These are phyloP conservation scores for Pogostemon cablin DNA, from an alignment of 257 asterid genomes.

Conservation along the genomic window DNA sequence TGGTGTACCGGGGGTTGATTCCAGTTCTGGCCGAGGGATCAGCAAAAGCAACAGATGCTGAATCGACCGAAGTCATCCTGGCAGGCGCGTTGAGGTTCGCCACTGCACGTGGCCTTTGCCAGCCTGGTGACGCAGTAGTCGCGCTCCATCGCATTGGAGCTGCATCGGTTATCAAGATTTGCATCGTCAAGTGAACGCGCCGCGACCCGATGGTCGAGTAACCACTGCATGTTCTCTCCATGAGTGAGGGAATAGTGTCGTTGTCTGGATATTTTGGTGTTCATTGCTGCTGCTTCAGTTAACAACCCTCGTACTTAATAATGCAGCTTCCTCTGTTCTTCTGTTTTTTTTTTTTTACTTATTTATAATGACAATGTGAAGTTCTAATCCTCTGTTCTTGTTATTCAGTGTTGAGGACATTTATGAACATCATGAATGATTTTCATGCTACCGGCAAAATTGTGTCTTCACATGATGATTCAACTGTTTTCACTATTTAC, in stretches of 20 bases:
- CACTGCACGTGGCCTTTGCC: slow-evolving; percentile 57
- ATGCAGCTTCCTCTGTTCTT: neutral
- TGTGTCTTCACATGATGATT: no score
- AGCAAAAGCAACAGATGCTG: slow-evolving; percentile 74
- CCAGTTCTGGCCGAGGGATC: slow-evolving; percentile 87
- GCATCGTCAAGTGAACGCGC: slow-evolving; percentile 53
- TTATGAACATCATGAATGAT: no score
- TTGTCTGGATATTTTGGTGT: no score
- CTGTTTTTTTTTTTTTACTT: no score
- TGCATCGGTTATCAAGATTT: slow-evolving; percentile 78
- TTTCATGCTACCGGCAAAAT: no score
- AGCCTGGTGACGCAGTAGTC: slow-evolving; percentile 73
- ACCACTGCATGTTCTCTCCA: no score
- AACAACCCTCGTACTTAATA: neutral
- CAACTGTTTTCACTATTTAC: no score
- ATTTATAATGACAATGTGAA: neutral
- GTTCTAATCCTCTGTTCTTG: neutral
- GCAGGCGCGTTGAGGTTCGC: slow-evolving; percentile 65
- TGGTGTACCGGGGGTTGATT: slow-evolving; percentile 75
- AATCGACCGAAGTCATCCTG: slow-evolving; percentile 74
- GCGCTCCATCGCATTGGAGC: slow-evolving; percentile 79
- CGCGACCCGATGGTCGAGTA: neutral
- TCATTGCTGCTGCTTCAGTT: no score
- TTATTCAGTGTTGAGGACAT: neutral
- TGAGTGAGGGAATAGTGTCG: no score